Base-by-base conservation (phyloP, 129 eudicot species). In the Pulicaria dysenterica region DNA sequence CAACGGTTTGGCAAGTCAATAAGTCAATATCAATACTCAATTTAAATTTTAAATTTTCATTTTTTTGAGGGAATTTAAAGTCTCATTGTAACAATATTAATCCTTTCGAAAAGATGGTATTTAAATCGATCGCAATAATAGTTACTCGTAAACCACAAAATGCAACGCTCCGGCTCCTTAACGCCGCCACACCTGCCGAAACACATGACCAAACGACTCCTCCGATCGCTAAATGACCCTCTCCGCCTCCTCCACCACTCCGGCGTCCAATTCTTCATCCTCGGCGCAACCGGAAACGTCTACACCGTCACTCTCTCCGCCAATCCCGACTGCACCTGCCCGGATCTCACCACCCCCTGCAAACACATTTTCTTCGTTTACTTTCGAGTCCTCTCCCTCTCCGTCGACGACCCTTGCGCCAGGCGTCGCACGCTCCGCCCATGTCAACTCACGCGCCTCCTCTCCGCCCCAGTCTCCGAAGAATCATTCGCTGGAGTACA, bases 241-340 rank as follows among this genome's bases (percentile, higher is more conserved):
- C 83, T 91, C 64, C 82, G 79, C 58, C 98, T 94, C 82, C 91
- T 94, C 83, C 90, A 86, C 92, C 95, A 86, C 34, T 71, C 83
- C 7, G 80, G 79, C 75, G 67, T 89, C 70, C 50, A 43, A 15
- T 94, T 93, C 84, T 88, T 72, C 83, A 50, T 94, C 67, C 67
- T 90, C 19, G 96, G 89, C 4, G 82, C 96, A 58, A 87, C 98
- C 43, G 91, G 87, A 2, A 87, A 94, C 63, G 96, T 90, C 60
- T 90, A 90, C 86, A 83, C 85, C 2, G 84, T 94, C 40, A 84
- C 63, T 71, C 42, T 94, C 63, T 76, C 96, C 72, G n/a, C 85
- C 77, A 67, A 82, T 5, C 88, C 90, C 0, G 51, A 90, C 3
- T 93, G 96, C 81, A 77, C 89, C 2, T 93, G 93, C 82, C 96